phyloP scores from a whole-genome alignment of 2,329 filamentous ascomycete species.

The Daldinia eschscholtzii region DNA sequence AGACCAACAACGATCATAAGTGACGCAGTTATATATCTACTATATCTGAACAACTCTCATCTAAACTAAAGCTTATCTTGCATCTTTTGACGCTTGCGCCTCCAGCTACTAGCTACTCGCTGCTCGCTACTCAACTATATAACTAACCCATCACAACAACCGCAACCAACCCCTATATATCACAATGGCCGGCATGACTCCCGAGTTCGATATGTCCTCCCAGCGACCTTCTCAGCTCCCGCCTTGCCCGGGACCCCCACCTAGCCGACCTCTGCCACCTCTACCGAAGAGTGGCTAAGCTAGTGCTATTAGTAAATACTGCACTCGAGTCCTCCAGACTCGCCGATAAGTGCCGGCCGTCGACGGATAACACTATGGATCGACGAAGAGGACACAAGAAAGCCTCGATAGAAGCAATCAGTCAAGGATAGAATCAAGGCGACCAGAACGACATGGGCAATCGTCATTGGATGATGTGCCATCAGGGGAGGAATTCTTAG shows the following conservation, averaged over 20 bases:
- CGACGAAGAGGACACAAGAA: conserved; percentile 39
- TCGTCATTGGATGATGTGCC: conserved; percentile 39
- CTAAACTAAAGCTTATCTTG: conserved; percentile 22
- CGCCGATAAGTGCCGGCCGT: conserved; percentile 38
- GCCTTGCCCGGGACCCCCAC: conserved; percentile 75
- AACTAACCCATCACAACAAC: conserved; percentile 18
- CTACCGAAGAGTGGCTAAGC: conserved; percentile 71
- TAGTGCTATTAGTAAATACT: conserved; percentile 27
- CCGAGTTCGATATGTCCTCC: conserved; percentile 63
- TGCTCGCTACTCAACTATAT: conserved; percentile 13
- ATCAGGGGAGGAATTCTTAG: conserved; percentile 41
- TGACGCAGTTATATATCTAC: conserved; percentile 10
- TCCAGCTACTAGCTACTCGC: neutral
- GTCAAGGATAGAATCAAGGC: conserved; percentile 40
- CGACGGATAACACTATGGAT: conserved; percentile 31
- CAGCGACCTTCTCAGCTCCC: conserved; percentile 75
- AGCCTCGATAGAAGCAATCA: conserved; percentile 24
- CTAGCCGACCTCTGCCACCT: conserved; percentile 73
- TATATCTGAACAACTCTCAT: conserved; percentile 6
- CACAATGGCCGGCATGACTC: conserved; percentile 49
- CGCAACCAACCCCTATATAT: conserved; percentile 18
- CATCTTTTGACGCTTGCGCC: conserved; percentile 7
- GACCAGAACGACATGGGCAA: conserved; percentile 31
- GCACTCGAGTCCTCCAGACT: conserved; percentile 34
- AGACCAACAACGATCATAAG: conserved; percentile 38